These are phyloP conservation scores for Aspergillus pseudoglaucus DNA, from an alignment of 2,329 filamentous ascomycete species.

Conservation along the genomic window DNA sequence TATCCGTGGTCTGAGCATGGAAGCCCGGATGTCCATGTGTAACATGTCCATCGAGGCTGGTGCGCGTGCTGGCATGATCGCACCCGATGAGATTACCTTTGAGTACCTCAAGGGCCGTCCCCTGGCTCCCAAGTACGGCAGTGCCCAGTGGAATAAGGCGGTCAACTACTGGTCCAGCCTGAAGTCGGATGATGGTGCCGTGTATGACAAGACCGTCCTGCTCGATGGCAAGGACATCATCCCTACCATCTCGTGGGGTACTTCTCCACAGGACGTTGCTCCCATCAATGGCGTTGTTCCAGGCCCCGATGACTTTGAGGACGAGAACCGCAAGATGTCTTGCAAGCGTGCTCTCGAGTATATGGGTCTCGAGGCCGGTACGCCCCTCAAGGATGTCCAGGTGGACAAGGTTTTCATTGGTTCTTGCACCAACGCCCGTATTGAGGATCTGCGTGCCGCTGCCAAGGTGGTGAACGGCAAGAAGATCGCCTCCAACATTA, in stretches of 20 bases:
- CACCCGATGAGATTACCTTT: constrained; percentile 88
- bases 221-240: constrained; percentile 90
- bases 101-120: constrained; percentile 91
- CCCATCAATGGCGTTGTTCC: constrained; percentile 89
- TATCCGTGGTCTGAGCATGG: constrained; percentile 84
- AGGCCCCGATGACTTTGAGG: constrained; percentile 77
- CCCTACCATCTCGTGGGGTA: constrained; percentile 94
- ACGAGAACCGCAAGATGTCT: constrained; percentile 70
- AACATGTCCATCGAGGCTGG: constrained; percentile 99
- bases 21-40: constrained; percentile 98
- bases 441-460: constrained; percentile 87
- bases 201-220: constrained; percentile 82
- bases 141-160: constrained; percentile 83
- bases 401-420: constrained; percentile 98
- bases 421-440: constrained; percentile 94
- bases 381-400: constrained; percentile 81
- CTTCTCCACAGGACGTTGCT: constrained; percentile 91
- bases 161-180: constrained; percentile 81
- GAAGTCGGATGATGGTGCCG: constrained; percentile 78
- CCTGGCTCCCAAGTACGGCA: constrained; percentile 76
- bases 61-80: constrained; percentile 92
- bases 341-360: constrained; percentile 83
- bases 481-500: constrained; percentile 81
- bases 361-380: constrained; percentile 86
- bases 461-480: constrained; percentile 80